A percentile compares a stretch with the other conserved stretches of the same genome.
Evolutionary conservation across 345 rosid genomes (phyloP).

Genomic region (Reutealis trisperma): DNA sequence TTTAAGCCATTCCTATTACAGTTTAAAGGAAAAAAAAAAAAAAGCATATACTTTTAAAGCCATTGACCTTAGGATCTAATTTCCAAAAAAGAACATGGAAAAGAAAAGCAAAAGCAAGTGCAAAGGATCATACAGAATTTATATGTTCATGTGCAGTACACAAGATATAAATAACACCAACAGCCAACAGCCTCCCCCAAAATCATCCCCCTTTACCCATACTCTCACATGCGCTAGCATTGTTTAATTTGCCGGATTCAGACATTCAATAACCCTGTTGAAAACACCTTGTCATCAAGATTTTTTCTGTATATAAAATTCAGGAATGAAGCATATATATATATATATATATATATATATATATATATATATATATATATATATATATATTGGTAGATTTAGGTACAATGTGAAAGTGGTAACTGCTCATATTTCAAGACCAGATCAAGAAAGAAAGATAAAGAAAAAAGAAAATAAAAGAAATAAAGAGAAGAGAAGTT

Average conservation of each 20-base stretch:
- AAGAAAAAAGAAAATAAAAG: background rate
- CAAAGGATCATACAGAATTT: background rate
- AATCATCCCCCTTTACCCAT: background rate
- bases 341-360: background rate
- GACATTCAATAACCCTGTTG: constrained; percentile 40
- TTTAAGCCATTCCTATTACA: background rate
- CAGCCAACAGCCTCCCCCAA: constrained; percentile 10
- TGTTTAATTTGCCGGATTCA: constrained; percentile 24
- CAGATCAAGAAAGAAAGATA: constrained; percentile 30
- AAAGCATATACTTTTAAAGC: background rate
- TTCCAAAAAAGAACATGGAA: background rate
- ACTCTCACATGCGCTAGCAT: constrained; percentile 26
- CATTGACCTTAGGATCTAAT: background rate
- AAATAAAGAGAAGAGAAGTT: constrained; percentile 8
- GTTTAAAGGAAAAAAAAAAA: no score
- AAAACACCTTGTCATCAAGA: constrained; percentile 9
- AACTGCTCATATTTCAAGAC: constrained; percentile 45
- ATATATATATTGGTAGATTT: background rate
- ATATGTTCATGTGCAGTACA: background rate
- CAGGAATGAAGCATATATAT: constrained; percentile 8
- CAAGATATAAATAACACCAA: constrained; percentile 1
- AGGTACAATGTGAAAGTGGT: constrained; percentile 1
- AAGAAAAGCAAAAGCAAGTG: background rate
- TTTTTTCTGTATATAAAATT: constrained; percentile 22
- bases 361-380: background rate